phyloP scores from a whole-genome alignment of 2,329 filamentous ascomycete genomes.

The Xylaria sp. region DNA sequence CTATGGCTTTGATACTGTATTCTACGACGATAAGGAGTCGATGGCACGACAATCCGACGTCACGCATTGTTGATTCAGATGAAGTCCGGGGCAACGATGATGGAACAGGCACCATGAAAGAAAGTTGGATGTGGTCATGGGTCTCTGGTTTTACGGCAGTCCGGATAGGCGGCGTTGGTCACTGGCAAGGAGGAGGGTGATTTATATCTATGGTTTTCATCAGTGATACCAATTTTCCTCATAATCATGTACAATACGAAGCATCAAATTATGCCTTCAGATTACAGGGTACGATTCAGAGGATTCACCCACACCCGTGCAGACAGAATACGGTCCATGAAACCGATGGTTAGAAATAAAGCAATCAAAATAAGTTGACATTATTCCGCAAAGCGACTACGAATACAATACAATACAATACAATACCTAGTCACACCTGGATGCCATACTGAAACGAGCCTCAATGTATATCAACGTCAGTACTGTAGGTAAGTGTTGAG shows the following conservation, averaged over 20 bases:
- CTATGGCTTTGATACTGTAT: conserved; percentile 18
- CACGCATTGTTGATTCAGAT: not conserved
- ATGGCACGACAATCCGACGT: not conserved
- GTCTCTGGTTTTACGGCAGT: conserved; percentile 23
- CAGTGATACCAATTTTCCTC: conserved; percentile 22
- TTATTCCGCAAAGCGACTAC: not conserved
- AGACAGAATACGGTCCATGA: conserved; percentile 1
- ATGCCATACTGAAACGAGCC: too few species aligned
- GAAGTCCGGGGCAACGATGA: not conserved
- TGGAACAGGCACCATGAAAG: conserved; percentile 4
- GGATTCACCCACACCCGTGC: not conserved
- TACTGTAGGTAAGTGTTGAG: too few species aligned
- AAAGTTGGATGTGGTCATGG: conserved; percentile 23
- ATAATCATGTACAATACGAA: conserved; percentile 20
- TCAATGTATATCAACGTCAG: too few species aligned
- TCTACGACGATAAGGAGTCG: conserved; percentile 11
- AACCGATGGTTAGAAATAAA: conserved; percentile 16
- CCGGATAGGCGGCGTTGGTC: conserved; percentile 26
- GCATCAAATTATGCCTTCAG: not conserved
- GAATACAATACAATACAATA: too few species aligned
- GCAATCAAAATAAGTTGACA: not conserved
- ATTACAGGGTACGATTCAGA: not conserved
- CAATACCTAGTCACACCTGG: too few species aligned
- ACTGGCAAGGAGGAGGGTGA: conserved; percentile 12
- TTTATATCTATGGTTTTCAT: conserved; percentile 21